Base-by-base conservation (phyloP, 768 basidiomycete genomes). In the Auriscalpium vulgare region DNA sequence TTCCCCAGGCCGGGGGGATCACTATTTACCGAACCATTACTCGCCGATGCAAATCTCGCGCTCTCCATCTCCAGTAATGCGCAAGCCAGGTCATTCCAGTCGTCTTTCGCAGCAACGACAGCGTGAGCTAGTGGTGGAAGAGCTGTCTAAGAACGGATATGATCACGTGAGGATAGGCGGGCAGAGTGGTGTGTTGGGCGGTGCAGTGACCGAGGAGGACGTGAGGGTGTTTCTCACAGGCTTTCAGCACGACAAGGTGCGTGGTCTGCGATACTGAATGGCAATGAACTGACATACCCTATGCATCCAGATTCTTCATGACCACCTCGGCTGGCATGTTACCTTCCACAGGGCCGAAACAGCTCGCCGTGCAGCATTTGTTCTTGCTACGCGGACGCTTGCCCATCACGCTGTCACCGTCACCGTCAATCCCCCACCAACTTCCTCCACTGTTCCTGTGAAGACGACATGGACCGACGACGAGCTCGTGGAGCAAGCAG, bases 291-390 rank as follows among this genome's bases (percentile, higher is more conserved):
- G 4, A 29, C 29, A 5, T 7, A 29, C 5, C 4, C 0, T 29
- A 7, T 29, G 29, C 29, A 29, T n/a, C 37, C 55, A 91, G 88
- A 77, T 94, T 29, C 72, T 92, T 2, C 79, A 81, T 59, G 88
- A 88, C 66, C 78, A 80, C 51, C 70, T 72, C 2, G 87, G 84
- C 10, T 87, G 90, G 77, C 95, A 93, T 65, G 78, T 94, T 59
- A 88, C 91, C 4, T 97, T 97, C 67, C 65, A 72, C 17, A 79
- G 81, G 4, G 66, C 74, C 2, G 80, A 80, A 54, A 67, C 78
- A 0, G 93, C 93, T 0, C 75, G 82, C 7, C 76, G 85, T 3
- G 88, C 91, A 0, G 77, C 78, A 9, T 79, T 81, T 61, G 83
- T 90, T 3, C 78, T 94, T 37, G 73, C 70, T 6, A 72, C 73